Evolutionary conservation across 306 rosid genomes (phyloP).

Genomic region (Acacia melanoxylon): DNA sequence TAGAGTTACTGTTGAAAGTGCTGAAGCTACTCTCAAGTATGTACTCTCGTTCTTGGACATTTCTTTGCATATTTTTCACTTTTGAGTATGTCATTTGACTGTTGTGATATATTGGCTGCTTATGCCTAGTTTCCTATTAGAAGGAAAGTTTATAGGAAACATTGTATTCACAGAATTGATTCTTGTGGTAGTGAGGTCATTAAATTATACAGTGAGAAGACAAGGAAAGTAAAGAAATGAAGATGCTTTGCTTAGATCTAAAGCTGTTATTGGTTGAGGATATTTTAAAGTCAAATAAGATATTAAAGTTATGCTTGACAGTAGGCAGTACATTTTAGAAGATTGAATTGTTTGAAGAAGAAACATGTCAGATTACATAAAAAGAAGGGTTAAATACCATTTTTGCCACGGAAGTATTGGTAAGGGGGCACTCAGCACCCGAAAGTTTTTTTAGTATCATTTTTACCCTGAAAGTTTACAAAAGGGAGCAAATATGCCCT

Average conservation of each 20-base stretch:
- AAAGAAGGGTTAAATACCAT: too few species aligned
- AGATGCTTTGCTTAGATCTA: not conserved
- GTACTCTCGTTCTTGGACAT: conserved; percentile 7
- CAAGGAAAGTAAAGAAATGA: not conserved
- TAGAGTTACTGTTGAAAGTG: conserved; percentile 61
- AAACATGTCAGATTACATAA: conserved; percentile 7
- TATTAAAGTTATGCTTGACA: not conserved
- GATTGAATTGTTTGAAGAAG: not conserved
- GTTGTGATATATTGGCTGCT: not conserved
- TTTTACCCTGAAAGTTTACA: too few species aligned
- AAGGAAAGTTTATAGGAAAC: not conserved
- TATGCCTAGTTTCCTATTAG: not conserved
- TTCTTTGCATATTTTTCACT: conserved; percentile 13
- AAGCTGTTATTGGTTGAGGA: not conserved
- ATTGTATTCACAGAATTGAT: not conserved
- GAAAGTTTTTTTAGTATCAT: too few species aligned
- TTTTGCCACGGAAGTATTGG: too few species aligned
- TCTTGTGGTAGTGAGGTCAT: not conserved
- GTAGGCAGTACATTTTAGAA: not conserved
- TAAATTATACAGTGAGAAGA: not conserved
- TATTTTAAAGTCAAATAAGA: not conserved
- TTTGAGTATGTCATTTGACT: conserved; percentile 3
- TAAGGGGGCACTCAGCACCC: too few species aligned
- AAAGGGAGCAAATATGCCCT: too few species aligned
- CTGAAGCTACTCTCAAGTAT: conserved; percentile 59